Evolutionary conservation across 2,329 filamentous ascomycete genomes (phyloP).

Genomic region (Aureobasidium lini): DNA sequence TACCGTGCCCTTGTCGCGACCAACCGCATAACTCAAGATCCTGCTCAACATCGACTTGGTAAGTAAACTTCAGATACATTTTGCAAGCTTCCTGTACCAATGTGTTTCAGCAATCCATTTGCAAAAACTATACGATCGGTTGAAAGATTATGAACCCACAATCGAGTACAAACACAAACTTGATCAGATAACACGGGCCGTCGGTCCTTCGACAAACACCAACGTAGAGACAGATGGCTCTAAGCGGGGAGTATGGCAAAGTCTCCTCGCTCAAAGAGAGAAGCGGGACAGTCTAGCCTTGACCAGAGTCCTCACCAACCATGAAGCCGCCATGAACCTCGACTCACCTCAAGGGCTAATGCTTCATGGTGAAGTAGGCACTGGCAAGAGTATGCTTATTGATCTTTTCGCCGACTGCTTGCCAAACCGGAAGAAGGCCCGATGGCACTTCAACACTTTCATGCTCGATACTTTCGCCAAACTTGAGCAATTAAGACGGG

Average conservation of each 20-base stretch:
- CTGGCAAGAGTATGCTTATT: slow-evolving; percentile 78
- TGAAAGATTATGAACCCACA: slow-evolving; percentile 72
- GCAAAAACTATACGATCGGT: slow-evolving; percentile 64
- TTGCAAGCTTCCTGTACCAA: background rate
- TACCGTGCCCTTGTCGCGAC: slow-evolving; percentile 65
- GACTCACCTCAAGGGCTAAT: slow-evolving; percentile 68
- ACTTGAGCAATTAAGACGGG: slow-evolving; percentile 56
- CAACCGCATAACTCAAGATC: slow-evolving; percentile 60
- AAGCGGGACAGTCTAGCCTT: slow-evolving; percentile 51
- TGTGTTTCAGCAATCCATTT: slow-evolving; percentile 56
- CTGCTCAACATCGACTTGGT: slow-evolving; percentile 59
- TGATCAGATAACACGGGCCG: slow-evolving; percentile 47
- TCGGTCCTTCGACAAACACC: slow-evolving; percentile 24
- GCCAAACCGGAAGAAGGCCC: slow-evolving; percentile 62
- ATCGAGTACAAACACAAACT: slow-evolving; percentile 61
- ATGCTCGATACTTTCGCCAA: slow-evolving; percentile 72
- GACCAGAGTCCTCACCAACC: slow-evolving; percentile 59
- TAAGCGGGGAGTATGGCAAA: slow-evolving; percentile 43
- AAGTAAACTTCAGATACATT: slow-evolving; percentile 10
- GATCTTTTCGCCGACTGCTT: slow-evolving; percentile 73
- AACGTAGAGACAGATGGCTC: slow-evolving; percentile 15
- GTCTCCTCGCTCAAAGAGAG: slow-evolving; percentile 47
- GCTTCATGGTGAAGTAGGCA: slow-evolving; percentile 74
- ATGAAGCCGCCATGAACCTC: slow-evolving; percentile 64
- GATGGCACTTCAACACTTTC: slow-evolving; percentile 81